Evolutionary conservation across 2,329 filamentous ascomycete genomes (phyloP), one percentile per base, ranked within the genome.

Genomic region (Pseudogymnoascus sp.): DNA sequence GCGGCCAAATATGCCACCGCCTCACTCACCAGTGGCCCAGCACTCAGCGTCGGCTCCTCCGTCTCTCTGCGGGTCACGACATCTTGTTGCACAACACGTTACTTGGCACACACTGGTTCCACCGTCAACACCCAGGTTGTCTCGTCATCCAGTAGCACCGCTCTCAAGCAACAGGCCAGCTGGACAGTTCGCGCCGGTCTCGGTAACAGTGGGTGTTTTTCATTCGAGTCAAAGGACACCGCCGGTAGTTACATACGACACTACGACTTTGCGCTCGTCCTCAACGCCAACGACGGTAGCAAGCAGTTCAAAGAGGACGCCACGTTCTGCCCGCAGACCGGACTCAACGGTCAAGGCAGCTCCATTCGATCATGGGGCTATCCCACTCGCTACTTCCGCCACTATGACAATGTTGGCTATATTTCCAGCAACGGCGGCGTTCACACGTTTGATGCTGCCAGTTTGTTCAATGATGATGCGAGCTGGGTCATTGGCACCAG

Each of bases 271-370:
- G 75, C 20, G 28, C 78, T 87, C 0, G 53, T 70, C 35, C 65
- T 86, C 50, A 70, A 74, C 41, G 75, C 77, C 61, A 78, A 79
- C 64, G 84, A 86, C 63, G 77, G 77, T 60, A 75, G 74, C 61
- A 84, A 85, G 74, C 71, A 74, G 59, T 85, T 86, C 71, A 37
- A 72, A 3, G 83, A 87, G 65, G 84, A 87, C 57, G 82, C 84
- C 6, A 87, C 84, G 0, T 87, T 87, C 71, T 87, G 84, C 68
- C 75, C 82, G 0, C 75, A 80, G 69, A 62, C 76, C 0, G 79
- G 78, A 0, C 71, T 87, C 20, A 80, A 71, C 64, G 80, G 81
- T 4, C 68, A 75, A 43, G 82, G 80, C 6, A 78, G 63, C 64
- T 78, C 82, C 0, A 75, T 87, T 33, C 75, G 80, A 4, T 75